These are phyloP conservation scores for Ettlia oleoabundans DNA, from an alignment of 139 green algal genomes.

Conservation along the genomic window DNA sequence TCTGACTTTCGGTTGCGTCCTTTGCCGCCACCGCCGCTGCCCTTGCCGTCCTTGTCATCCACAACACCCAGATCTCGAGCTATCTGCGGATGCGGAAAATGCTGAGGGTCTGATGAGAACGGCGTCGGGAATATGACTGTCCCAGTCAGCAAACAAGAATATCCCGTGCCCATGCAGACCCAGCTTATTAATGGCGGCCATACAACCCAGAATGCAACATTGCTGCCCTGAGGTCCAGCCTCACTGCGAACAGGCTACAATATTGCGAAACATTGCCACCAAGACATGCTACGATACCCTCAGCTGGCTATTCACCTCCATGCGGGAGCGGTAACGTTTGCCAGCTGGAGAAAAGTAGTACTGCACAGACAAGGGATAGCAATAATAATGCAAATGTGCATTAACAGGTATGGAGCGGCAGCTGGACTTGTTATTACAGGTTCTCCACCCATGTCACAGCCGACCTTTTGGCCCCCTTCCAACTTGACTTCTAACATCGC, in stretches of 20 bases:
- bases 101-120: no score
- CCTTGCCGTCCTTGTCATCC: not conserved
- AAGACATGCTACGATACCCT: not conserved
- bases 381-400: not conserved
- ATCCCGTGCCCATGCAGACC: no score
- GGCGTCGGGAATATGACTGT: no score
- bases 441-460: no score
- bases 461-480: no score
- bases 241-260: not conserved
- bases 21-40: conserved; percentile 12
- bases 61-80: conserved; percentile 38
- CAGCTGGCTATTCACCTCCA: conserved; percentile 42
- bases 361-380: conserved; percentile 18
- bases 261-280: not conserved
- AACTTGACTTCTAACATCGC: no score
- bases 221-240: no score
- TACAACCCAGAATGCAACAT: no score
- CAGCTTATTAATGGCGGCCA: no score
- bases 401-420: not conserved
- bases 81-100: conserved; percentile 22
- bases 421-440: no score
- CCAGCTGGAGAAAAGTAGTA: conserved; percentile 63
- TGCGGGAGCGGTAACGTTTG: conserved; percentile 58
- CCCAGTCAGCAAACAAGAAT: no score
- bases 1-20: conserved; percentile 18